These are phyloP conservation scores for Isabelozyma rhagii DNA, from an alignment of 805 yeast genomes.

Conservation along the genomic window DNA sequence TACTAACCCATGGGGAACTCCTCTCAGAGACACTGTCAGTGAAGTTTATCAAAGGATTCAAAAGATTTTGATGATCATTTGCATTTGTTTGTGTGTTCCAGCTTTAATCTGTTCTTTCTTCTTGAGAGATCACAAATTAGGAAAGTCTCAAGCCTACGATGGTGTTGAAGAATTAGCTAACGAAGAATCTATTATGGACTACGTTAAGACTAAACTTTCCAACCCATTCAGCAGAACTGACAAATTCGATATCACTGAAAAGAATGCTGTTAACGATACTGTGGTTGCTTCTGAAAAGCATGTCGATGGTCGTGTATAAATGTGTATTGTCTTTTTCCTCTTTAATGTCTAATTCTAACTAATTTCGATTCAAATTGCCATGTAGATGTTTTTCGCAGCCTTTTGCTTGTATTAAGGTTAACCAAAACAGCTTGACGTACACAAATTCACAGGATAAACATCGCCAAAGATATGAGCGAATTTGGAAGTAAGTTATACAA, in stretches of 20 bases:
- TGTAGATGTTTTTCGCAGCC: too few relatives aligned
- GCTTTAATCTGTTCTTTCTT: constrained; percentile 37
- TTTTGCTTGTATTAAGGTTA: too few relatives aligned
- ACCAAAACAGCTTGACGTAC: too few relatives aligned
- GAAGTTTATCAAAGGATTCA: constrained; percentile 56
- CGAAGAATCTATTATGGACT: constrained; percentile 4
- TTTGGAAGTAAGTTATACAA: too few relatives aligned
- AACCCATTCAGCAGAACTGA: background rate
- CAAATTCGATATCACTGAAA: background rate
- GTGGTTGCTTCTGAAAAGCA: background rate
- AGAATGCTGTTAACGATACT: background rate
- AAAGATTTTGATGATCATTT: constrained; percentile 50
- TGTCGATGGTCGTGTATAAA: background rate
- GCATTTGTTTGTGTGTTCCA: constrained; percentile 14
- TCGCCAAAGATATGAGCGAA: too few relatives aligned
- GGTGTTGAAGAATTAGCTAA: constrained; percentile 3
- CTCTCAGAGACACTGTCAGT: constrained; percentile 53
- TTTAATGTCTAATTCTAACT: too few relatives aligned
- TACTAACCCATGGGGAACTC: constrained; percentile 55
- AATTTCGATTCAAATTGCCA: background rate
- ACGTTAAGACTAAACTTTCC: background rate
- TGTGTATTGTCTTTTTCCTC: background rate
- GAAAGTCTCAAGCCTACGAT: constrained; percentile 7
- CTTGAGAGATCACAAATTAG: constrained; percentile 47
- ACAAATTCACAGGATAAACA: too few relatives aligned